These are phyloP conservation scores for Meyerozyma sp. DNA, from an alignment of 1,139 yeast genomes.

Conservation along the genomic window DNA sequence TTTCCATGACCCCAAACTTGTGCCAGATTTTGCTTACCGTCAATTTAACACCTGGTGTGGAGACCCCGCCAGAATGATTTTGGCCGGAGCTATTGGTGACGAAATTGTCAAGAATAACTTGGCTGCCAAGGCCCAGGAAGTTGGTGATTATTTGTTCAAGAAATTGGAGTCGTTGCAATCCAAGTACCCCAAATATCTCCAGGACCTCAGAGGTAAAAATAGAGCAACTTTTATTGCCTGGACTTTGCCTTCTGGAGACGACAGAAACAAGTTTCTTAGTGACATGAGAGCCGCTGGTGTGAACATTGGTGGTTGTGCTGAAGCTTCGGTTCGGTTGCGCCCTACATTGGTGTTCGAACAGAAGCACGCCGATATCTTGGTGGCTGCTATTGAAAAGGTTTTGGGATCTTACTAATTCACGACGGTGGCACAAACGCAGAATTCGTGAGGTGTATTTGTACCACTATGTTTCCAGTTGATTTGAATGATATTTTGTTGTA, in stretches of 20 bases:
- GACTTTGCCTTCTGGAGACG: slow-evolving; percentile 50
- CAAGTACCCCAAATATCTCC: slow-evolving; percentile 46
- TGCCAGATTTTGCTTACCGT: slow-evolving; percentile 71
- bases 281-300: slow-evolving; percentile 59
- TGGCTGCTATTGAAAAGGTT: slow-evolving; percentile 45
- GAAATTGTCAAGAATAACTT: slow-evolving; percentile 60
- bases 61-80: slow-evolving; percentile 73
- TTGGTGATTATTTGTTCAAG: slow-evolving; percentile 58
- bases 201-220: slow-evolving; percentile 66
- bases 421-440: neutral
- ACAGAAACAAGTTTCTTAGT: slow-evolving; percentile 54
- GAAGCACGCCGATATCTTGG: slow-evolving; percentile 67
- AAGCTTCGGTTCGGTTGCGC: slow-evolving; percentile 66
- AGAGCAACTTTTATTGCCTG: slow-evolving; percentile 79
- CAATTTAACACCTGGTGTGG: slow-evolving; percentile 93
- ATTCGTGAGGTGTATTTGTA: neutral
- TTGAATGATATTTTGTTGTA: neutral
- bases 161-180: slow-evolving; percentile 46
- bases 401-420: slow-evolving; percentile 12
- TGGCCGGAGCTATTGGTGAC: slow-evolving; percentile 64
- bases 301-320: slow-evolving; percentile 81
- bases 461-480: neutral
- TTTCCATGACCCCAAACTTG: slow-evolving; percentile 63
- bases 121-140: slow-evolving; percentile 47
- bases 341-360: slow-evolving; percentile 72